Conservation (phyloP, 352 stramenopile genomes). For the Pythium guiyangense region DNA sequence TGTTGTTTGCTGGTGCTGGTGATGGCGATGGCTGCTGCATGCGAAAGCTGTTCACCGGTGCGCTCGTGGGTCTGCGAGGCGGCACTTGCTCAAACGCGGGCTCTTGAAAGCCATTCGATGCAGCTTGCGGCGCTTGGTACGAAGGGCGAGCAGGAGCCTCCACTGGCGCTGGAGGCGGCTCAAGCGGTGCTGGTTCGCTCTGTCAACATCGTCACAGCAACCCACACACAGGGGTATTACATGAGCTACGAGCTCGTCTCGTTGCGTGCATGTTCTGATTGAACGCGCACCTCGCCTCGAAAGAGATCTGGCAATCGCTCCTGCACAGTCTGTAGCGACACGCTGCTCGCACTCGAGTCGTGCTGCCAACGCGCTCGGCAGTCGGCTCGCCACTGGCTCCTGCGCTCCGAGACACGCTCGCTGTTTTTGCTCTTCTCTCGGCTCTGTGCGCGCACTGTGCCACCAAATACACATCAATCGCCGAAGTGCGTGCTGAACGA, state of each 20-base stretch:
- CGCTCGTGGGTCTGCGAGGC: too few species aligned
- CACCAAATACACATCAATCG: neutral
- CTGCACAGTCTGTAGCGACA: slow-evolving; percentile 33
- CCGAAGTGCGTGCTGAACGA: neutral
- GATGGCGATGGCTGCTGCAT: neutral
- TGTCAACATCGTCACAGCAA: too few species aligned
- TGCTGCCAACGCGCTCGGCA: slow-evolving; percentile 31
- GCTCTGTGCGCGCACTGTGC: slow-evolving; percentile 24
- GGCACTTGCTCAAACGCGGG: too few species aligned
- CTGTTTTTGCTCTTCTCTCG: slow-evolving; percentile 15
- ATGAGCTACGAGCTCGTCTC: too few species aligned
- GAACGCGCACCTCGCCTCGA: slow-evolving; percentile 18
- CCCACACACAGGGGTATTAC: too few species aligned
- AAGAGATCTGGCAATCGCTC: slow-evolving; percentile 41
- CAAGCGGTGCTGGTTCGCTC: too few species aligned
- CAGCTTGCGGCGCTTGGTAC: too few species aligned
- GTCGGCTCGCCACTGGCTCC: slow-evolving; percentile 28
- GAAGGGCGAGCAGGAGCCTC: too few species aligned
- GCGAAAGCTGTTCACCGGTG: too few species aligned
- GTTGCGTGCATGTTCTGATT: neutral
- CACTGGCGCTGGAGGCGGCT: too few species aligned
- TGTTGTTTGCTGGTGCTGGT: neutral
- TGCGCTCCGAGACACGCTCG: slow-evolving; percentile 25
- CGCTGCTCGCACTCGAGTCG: slow-evolving; percentile 12
- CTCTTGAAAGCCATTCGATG: too few species aligned